Percentiles rank a stretch among this genome's conserved stretches.
phyloP scores from a whole-genome alignment of 768 basidiomycete species.

The Trametes cinnabarina region DNA sequence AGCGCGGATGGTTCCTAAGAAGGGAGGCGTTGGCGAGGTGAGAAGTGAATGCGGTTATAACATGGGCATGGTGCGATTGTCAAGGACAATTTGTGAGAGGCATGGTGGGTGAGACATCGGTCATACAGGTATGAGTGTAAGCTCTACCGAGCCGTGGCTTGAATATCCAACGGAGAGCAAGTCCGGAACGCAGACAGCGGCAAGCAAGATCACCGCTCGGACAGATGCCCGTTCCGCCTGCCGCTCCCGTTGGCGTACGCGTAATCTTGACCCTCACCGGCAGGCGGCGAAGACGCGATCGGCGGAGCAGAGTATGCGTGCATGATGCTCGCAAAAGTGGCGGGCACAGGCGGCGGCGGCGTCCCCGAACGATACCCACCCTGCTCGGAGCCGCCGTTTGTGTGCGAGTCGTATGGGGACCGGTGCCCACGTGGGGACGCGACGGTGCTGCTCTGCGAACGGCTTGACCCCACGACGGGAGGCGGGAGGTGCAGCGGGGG shows the following conservation, averaged over 20 bases:
- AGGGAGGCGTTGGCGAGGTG: background rate
- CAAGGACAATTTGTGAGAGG: background rate
- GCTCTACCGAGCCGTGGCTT: no score
- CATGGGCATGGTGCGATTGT: no score
- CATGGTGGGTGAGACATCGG: background rate
- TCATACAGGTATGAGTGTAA: no score
- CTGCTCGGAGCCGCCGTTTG: background rate
- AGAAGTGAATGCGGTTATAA: background rate
- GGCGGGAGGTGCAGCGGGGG: conserved; percentile 18
- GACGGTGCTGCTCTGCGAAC: conserved; percentile 18
- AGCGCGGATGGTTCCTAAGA: background rate
- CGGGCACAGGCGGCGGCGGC: conserved; percentile 38
- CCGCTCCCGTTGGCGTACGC: conserved; percentile 22
- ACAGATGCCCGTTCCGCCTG: conserved; percentile 18
- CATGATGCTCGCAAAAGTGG: conserved; percentile 69
- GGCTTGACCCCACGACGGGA: conserved; percentile 6
- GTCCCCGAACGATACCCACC: conserved; percentile 12
- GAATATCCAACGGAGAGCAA: background rate
- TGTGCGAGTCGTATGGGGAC: conserved; percentile 22
- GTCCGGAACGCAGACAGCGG: background rate
- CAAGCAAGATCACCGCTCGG: conserved; percentile 4
- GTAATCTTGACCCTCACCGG: conserved; percentile 31
- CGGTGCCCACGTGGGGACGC: conserved; percentile 29
- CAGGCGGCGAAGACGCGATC: conserved; percentile 25
- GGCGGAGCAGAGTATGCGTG: conserved; percentile 55